phyloP scores from a whole-genome alignment of 371 early-diverging fungal species.

The Basidiobolus heterosporus region DNA sequence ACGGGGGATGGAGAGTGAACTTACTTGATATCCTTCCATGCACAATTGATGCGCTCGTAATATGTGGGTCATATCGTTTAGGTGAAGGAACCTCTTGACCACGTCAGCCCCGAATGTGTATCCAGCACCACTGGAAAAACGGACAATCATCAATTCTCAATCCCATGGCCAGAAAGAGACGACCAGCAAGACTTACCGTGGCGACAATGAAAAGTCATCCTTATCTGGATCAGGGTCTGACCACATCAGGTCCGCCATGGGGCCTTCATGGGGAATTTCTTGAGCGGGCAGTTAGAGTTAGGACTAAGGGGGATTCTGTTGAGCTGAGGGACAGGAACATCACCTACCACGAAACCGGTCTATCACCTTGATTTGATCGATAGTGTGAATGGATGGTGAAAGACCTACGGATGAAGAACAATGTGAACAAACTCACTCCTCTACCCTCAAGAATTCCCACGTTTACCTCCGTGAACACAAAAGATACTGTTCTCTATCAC shows the following conservation, averaged over 20 bases:
- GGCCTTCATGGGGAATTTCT: conserved; percentile 96
- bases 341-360: conserved; percentile 70
- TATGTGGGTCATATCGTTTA: conserved; percentile 76
- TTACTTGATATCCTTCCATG: conserved; percentile 82
- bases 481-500: conserved; percentile 85
- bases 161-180: background rate
- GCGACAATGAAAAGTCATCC: conserved; percentile 69
- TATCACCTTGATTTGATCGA: conserved; percentile 83
- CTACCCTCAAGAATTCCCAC: conserved; percentile 9
- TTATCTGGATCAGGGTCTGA: conserved; percentile 83
- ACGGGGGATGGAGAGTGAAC: conserved; percentile 1
- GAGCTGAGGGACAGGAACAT: background rate
- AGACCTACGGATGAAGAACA: conserved; percentile 29
- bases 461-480: conserved; percentile 89
- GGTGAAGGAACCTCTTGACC: conserved; percentile 64
- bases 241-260: conserved; percentile 98
- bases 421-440: background rate
- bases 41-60: conserved; percentile 91
- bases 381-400: conserved; percentile 74
- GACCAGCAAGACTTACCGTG: conserved; percentile 25
- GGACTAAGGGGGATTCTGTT: background rate
- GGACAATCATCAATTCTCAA: background rate
- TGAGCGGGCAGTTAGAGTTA: conserved; percentile 1
- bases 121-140: conserved; percentile 61
- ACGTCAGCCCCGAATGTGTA: conserved; percentile 81